phyloP scores from a whole-genome alignment of 768 basidiomycete species.

The Termitomyces sp. region DNA sequence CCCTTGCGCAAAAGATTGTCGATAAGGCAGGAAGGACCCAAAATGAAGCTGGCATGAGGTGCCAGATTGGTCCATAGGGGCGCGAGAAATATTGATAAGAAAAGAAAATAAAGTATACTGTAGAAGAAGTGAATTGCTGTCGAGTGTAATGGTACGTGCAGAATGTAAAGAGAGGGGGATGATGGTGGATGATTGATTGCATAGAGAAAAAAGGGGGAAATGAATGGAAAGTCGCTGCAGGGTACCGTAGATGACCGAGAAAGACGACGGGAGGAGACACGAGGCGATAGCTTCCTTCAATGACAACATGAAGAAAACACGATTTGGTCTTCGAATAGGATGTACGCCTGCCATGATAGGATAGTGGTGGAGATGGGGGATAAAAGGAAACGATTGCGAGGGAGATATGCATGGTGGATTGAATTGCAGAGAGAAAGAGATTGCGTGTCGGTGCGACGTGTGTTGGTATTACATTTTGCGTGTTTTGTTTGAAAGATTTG shows the following conservation, averaged over 20 bases:
- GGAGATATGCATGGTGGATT: conserved; percentile 61
- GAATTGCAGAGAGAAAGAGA: conserved; percentile 60
- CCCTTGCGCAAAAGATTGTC: conserved; percentile 17
- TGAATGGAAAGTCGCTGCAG: conserved; percentile 35
- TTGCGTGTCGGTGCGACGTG: conserved; percentile 64
- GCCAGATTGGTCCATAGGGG: conserved; percentile 34
- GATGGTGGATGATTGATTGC: conserved; percentile 51
- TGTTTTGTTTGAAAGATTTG: conserved; percentile 54
- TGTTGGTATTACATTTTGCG: conserved; percentile 84
- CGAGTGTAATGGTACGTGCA: conserved; percentile 39
- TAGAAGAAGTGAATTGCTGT: conserved; percentile 54
- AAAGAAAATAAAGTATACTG: conserved; percentile 82
- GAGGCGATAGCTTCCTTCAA: conserved; percentile 21
- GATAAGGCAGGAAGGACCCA: conserved; percentile 19
- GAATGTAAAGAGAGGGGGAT: conserved; percentile 38
- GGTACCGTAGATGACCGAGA: conserved; percentile 39
- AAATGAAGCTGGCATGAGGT: conserved; percentile 26
- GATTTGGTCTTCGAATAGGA: conserved; percentile 35
- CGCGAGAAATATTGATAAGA: conserved; percentile 53
- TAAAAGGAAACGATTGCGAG: conserved; percentile 57
- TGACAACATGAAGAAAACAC: conserved; percentile 25
- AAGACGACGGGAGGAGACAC: conserved; percentile 28
- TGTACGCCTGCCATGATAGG: conserved; percentile 46
- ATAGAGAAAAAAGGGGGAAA: conserved; percentile 42
- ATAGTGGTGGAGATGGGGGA: conserved; percentile 40